These are phyloP conservation scores for Corchorus capsularis DNA, from an alignment of 345 rosid genomes.

Conservation along the genomic window DNA sequence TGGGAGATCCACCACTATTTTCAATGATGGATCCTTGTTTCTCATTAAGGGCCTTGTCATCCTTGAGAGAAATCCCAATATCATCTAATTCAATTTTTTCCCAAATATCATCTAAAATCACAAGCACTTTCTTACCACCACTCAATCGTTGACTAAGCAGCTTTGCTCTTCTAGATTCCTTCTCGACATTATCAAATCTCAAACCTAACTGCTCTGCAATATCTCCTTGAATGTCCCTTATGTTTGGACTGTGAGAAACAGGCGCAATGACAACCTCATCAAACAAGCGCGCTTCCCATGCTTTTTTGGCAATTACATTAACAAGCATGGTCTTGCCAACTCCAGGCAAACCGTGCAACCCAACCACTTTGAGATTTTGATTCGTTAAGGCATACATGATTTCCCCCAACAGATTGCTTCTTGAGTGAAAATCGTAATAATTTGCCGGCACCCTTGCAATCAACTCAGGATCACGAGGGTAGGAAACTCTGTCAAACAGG, in stretches of 20 bases:
- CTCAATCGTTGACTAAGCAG: neutral
- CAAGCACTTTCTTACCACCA: constrained; percentile 10
- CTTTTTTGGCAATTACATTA: neutral
- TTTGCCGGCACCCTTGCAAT: too few species aligned
- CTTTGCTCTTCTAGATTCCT: neutral
- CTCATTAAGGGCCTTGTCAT: neutral
- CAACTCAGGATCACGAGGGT: too few species aligned
- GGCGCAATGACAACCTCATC: neutral
- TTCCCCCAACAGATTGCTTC: neutral
- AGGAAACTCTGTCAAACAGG: too few species aligned
- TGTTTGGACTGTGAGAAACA: neutral
- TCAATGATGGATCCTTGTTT: too few species aligned
- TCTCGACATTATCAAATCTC: neutral
- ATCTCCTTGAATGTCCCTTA: neutral
- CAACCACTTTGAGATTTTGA: neutral
- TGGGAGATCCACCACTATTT: too few species aligned
- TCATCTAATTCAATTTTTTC: neutral
- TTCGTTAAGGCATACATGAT: neutral
- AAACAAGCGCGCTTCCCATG: neutral
- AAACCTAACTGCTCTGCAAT: neutral
- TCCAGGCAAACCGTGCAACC: constrained; percentile 16
- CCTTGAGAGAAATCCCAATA: constrained; percentile 9
- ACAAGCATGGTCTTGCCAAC: neutral
- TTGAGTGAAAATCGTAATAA: neutral
- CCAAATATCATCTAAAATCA: constrained; percentile 32